Conservation (phyloP, 2,329 filamentous ascomycete genomes). For the Fusarium haematococcum region DNA sequence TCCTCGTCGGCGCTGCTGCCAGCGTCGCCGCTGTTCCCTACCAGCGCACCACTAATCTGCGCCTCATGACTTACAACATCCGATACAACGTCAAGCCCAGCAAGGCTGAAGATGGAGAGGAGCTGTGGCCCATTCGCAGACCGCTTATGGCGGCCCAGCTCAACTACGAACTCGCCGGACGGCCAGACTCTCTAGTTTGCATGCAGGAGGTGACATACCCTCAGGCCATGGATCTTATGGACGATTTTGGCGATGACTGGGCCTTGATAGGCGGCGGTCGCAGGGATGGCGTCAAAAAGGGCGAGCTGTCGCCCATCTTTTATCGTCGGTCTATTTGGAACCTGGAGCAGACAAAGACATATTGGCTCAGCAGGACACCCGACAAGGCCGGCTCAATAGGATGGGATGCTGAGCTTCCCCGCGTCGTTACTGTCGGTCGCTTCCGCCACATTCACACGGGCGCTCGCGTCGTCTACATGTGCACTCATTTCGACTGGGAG, state of each 20-base stretch:
- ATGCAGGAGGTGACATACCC: conserved; percentile 73
- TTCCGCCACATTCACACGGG: conserved; percentile 56
- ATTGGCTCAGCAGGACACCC: conserved; percentile 73
- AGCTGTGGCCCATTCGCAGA: conserved; percentile 66
- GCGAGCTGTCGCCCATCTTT: conserved; percentile 78
- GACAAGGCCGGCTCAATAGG: conserved; percentile 65
- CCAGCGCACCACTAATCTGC: conserved; percentile 50
- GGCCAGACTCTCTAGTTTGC: conserved; percentile 66
- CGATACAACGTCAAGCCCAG: conserved; percentile 64
- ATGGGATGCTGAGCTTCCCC: conserved; percentile 62
- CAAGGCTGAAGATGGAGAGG: conserved; percentile 62
- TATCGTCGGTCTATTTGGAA: conserved; percentile 67
- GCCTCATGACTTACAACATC: conserved; percentile 73
- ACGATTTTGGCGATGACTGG: conserved; percentile 57
- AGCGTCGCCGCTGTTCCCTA: conserved; percentile 23
- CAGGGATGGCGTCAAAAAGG: conserved; percentile 67
- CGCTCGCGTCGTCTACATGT: conserved; percentile 57
- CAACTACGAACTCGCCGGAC: conserved; percentile 59
- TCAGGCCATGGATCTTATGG: conserved; percentile 69
- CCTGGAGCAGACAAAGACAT: conserved; percentile 62
- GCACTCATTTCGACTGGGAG: conserved; percentile 65
- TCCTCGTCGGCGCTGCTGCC: conserved; percentile 18
- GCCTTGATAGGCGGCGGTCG: conserved; percentile 67
- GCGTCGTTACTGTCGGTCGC: conserved; percentile 61
- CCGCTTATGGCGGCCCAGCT: conserved; percentile 65